Percentiles rank a stretch among this genome's conserved stretches.
These are phyloP conservation scores for Spergularia bocconei DNA, from an alignment of 148 eudicot species.

Conservation along the genomic window DNA sequence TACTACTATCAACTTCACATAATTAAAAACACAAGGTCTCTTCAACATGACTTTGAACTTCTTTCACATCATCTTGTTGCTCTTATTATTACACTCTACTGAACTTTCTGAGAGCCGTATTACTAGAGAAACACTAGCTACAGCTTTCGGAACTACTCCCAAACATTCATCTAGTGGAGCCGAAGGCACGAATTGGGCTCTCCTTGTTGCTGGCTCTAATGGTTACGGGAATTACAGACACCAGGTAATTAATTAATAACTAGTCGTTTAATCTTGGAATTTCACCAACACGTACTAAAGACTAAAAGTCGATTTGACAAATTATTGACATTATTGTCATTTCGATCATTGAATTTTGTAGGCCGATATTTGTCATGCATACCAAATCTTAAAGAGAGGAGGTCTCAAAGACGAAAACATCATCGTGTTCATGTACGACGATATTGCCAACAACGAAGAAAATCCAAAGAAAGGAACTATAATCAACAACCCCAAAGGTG, in stretches of 20 bases:
- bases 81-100: constrained; percentile 14
- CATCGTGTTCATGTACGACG: constrained; percentile 63
- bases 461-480: constrained; percentile 73
- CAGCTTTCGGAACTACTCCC: constrained; percentile 9
- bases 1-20: background rate
- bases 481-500: constrained; percentile 67
- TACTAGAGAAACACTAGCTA: constrained; percentile 18
- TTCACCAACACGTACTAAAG: too few species aligned
- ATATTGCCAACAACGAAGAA: constrained; percentile 56
- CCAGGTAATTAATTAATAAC: constrained; percentile 20
- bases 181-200: constrained; percentile 36
- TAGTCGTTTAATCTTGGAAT: background rate
- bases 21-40: background rate
- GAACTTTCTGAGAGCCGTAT: constrained; percentile 24
- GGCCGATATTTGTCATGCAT: constrained; percentile 76
- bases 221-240: constrained; percentile 38
- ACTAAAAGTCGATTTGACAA: too few species aligned
- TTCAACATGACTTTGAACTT: constrained; percentile 4
- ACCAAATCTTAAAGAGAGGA: constrained; percentile 55
- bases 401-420: constrained; percentile 63
- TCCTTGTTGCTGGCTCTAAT: constrained; percentile 34
- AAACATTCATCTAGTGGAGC: background rate
- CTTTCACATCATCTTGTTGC: background rate
- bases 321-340: background rate
- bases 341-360: constrained; percentile 10